Conservation (phyloP, 495 filamentous ascomycete genomes). For the Tetracladium setigerum region DNA sequence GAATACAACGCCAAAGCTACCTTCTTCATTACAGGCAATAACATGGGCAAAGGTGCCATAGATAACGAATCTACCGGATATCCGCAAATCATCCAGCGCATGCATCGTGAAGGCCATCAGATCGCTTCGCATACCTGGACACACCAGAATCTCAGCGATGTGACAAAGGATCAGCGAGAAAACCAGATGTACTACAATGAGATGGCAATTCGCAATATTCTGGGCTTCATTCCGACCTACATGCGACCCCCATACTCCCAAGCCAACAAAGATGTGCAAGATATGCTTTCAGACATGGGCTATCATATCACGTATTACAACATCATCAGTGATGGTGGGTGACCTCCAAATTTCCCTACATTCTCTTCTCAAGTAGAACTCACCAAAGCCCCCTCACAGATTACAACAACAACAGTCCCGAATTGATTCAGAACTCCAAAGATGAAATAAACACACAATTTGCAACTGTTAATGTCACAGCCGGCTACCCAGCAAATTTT, state of each 20-base stretch:
- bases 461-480: slow-evolving; percentile 36
- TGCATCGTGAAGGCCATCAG: slow-evolving; percentile 57
- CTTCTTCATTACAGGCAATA: slow-evolving; percentile 53
- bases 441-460: slow-evolving; percentile 55
- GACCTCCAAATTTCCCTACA: slow-evolving; percentile 48
- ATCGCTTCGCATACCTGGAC: slow-evolving; percentile 72
- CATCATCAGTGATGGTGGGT: slow-evolving; percentile 60
- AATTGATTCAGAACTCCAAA: slow-evolving; percentile 60
- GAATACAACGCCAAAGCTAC: slow-evolving; percentile 51
- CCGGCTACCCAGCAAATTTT: slow-evolving; percentile 32
- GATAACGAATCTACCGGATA: slow-evolving; percentile 3
- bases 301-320: slow-evolving; percentile 68
- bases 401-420: slow-evolving; percentile 55
- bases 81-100: slow-evolving; percentile 33
- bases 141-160: slow-evolving; percentile 53
- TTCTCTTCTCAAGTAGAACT: slow-evolving; percentile 55
- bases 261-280: slow-evolving; percentile 34
- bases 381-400: slow-evolving; percentile 74
- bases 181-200: slow-evolving; percentile 62
- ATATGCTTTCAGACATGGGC: slow-evolving; percentile 46
- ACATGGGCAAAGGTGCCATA: slow-evolving; percentile 18
- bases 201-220: slow-evolving; percentile 60
- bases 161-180: slow-evolving; percentile 38
- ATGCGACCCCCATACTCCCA: slow-evolving; percentile 67
- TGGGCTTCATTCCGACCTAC: slow-evolving; percentile 64